phyloP scores from a whole-genome alignment of 805 yeast species.

The Yamadazyma kitorensis region DNA sequence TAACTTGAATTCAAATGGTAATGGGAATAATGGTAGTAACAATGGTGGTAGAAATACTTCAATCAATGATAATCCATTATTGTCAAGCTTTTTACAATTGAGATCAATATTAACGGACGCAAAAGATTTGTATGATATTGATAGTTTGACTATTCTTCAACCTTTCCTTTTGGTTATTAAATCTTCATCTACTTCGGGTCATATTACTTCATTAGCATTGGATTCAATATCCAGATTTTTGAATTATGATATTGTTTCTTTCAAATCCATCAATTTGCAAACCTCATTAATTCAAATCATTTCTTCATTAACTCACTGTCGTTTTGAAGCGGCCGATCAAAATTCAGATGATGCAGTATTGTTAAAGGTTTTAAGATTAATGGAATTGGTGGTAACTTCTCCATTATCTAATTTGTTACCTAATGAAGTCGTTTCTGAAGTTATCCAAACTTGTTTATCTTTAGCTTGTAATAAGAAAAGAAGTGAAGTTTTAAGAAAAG shows the following conservation, averaged over 20 bases:
- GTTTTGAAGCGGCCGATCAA: conserved; percentile 94
- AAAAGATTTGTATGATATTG: conserved; percentile 51
- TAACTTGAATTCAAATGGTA: conserved; percentile 4
- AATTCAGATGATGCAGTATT: conserved; percentile 88
- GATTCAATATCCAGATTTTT: conserved; percentile 72
- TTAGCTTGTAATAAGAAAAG: conserved; percentile 90
- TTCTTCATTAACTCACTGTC: conserved; percentile 82
- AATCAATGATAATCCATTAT: conserved; percentile 56
- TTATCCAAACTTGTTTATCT: conserved; percentile 85
- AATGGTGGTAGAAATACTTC: conserved; percentile 6
- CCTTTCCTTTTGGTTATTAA: conserved; percentile 85
- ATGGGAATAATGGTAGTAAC: background rate
- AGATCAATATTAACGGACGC: conserved; percentile 65
- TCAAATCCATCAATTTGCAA: conserved; percentile 51
- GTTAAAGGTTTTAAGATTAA: conserved; percentile 72
- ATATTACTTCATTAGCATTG: conserved; percentile 78
- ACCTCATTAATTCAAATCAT: conserved; percentile 63
- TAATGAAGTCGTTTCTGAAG: conserved; percentile 82
- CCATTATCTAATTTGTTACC: conserved; percentile 63
- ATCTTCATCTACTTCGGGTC: conserved; percentile 82
- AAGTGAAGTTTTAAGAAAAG: conserved; percentile 81
- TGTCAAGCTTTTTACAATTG: conserved; percentile 77
- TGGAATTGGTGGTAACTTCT: conserved; percentile 66
- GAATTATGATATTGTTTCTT: conserved; percentile 62
- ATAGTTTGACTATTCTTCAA: conserved; percentile 69